Evolutionary conservation across 1,284 basidiomycete species (phyloP).

Genomic region (Malassezia slooffiae): DNA sequence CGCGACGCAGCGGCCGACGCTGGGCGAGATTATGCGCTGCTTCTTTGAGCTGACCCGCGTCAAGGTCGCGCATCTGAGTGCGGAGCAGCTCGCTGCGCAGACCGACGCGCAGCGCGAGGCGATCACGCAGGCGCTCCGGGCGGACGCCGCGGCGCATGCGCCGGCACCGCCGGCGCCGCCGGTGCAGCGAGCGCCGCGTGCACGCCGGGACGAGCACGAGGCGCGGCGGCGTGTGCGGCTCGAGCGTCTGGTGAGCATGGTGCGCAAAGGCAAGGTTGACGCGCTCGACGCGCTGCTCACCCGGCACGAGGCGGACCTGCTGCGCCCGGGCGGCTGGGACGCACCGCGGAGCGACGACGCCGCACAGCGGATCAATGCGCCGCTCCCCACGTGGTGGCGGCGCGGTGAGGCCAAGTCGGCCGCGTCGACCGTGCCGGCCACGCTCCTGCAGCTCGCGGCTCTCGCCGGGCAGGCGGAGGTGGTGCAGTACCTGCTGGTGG

Average conservation of each 20-base stretch:
- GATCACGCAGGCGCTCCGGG: constrained; percentile 19
- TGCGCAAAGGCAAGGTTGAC: constrained; percentile 69
- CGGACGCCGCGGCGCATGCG: constrained; percentile 1
- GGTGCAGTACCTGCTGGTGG: constrained; percentile 66
- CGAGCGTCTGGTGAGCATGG: constrained; percentile 69
- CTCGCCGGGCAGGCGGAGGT: constrained; percentile 66
- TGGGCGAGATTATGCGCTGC: constrained; percentile 77
- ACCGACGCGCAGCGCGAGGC: constrained; percentile 30
- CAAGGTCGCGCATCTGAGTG: constrained; percentile 74
- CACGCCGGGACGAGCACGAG: constrained; percentile 18
- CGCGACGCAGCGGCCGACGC: constrained; percentile 56
- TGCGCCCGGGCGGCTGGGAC: constrained; percentile 4
- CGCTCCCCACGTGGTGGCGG: constrained; percentile 34
- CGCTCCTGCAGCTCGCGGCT: constrained; percentile 68
- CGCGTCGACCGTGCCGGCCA: constrained; percentile 46
- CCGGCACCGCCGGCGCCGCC: constrained; percentile 1
- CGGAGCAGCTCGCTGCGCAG: constrained; percentile 62
- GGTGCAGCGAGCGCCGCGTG: not conserved
- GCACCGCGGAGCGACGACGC: constrained; percentile 4
- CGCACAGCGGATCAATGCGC: constrained; percentile 19
- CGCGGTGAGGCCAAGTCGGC: constrained; percentile 15
- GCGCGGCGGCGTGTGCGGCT: constrained; percentile 17
- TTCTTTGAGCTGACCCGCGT: constrained; percentile 74
- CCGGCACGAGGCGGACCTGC: constrained; percentile 57
- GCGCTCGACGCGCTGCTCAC: constrained; percentile 69